phyloP scores from a whole-genome alignment of 352 stramenopile genomes.

The Pythium grandisporangium region DNA sequence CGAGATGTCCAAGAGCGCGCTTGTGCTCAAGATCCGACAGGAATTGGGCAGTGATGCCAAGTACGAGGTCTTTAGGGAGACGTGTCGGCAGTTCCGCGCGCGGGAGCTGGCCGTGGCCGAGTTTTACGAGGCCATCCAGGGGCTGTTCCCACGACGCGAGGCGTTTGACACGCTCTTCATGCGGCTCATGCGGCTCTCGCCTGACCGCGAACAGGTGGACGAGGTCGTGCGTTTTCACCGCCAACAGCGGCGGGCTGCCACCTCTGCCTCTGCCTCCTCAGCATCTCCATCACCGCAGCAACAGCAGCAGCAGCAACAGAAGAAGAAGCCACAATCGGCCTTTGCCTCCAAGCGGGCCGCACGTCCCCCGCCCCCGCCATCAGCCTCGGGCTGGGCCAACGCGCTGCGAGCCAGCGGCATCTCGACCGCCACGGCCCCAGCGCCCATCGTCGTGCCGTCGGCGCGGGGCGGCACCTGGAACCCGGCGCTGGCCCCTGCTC shows the following conservation, averaged over 20 bases:
- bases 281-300: too few relatives aligned
- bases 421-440: constrained; percentile 5
- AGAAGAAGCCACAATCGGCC: constrained; percentile 14
- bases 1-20: constrained; percentile 51
- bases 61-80: constrained; percentile 76
- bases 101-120: constrained; percentile 41
- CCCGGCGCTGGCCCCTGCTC: too few relatives aligned
- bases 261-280: constrained; percentile 14
- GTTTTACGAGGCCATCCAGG: constrained; percentile 67
- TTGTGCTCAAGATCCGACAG: constrained; percentile 73
- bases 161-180: constrained; percentile 69
- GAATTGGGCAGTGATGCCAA: constrained; percentile 69
- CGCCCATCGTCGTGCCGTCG: not conserved
- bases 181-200: constrained; percentile 63
- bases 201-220: constrained; percentile 52
- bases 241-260: constrained; percentile 32
- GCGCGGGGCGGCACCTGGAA: not conserved
- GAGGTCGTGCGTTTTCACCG: constrained; percentile 57
- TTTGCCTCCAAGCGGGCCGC: constrained; percentile 20
- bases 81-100: constrained; percentile 61
- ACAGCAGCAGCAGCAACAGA: constrained; percentile 43
- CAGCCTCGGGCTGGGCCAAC: constrained; percentile 58
- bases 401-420: constrained; percentile 63
- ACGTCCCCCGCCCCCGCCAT: constrained; percentile 22
- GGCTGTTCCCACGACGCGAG: constrained; percentile 44